A percentile compares a stretch with the other conserved stretches of the same genome.
phyloP scores from a whole-genome alignment of 305 asterid genomes.

The Fraxinus xanthoxyloides region DNA sequence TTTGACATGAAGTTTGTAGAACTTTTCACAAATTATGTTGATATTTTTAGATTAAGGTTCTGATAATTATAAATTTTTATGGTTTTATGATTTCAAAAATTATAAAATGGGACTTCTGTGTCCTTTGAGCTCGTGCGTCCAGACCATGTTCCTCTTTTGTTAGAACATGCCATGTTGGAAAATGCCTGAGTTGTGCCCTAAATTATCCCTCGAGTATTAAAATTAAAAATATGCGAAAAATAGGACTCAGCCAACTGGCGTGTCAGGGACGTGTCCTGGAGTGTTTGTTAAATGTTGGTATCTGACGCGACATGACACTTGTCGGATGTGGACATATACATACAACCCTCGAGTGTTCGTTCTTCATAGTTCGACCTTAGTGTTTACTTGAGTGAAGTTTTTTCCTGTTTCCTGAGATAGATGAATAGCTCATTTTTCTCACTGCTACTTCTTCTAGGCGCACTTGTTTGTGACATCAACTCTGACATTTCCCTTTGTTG shows the following conservation, averaged over 20 bases:
- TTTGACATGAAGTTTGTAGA: neutral
- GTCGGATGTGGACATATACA: too few relatives aligned
- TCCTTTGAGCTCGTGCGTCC: too few relatives aligned
- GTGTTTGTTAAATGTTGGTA: neutral
- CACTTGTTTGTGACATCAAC: neutral
- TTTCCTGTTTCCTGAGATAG: neutral
- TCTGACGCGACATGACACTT: neutral
- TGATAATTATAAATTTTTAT: neutral
- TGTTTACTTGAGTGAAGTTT: neutral
- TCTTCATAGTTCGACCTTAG: neutral
- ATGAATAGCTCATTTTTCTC: neutral
- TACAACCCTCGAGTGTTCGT: neutral
- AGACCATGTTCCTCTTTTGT: neutral
- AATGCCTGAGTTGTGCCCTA: neutral
- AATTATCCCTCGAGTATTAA: neutral
- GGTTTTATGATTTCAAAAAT: neutral
- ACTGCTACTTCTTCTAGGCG: neutral
- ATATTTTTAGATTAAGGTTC: neutral
- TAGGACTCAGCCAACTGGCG: neutral
- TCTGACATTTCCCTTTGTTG: constrained; percentile 11
- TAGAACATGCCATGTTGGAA: neutral
- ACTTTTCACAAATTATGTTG: neutral
- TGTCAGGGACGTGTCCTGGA: neutral
- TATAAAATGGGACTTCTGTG: neutral
- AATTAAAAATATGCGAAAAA: neutral